Base-by-base conservation (phyloP, 495 filamentous ascomycete species). In the Viridothelium virens region DNA sequence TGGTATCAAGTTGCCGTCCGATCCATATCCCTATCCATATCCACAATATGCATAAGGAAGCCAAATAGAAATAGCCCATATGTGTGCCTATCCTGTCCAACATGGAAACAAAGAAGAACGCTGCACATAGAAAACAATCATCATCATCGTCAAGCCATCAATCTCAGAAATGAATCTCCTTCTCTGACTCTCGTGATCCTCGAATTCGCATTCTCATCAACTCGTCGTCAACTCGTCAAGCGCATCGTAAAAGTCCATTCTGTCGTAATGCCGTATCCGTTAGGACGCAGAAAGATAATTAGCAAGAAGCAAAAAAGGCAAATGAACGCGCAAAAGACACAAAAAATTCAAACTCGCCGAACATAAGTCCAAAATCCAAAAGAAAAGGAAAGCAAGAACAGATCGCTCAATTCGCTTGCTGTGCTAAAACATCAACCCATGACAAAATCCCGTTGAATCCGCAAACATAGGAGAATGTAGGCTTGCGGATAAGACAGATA, bases 331-430 rank as follows among this genome's bases (percentile, higher is more conserved):
- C 67, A 66, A 66, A 64, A 63, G 63, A 66, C 56, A 61, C 68
- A 56, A 67, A 65, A 65, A 61, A 37, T 46, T 16, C 48, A 53
- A 14, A 53, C 1, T 53, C 12, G 48, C 48, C 12, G 11, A 11
- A n/a, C 62, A 39, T 56, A 65, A 62, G n/a, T 65, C n/a, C 53
- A n/a, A 38, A 66, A 36, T 56, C 38, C n/a, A 67, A 62, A 65
- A 66, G 65, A 53, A 16, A 41, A 72, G 70, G 66, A 64, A 66
- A 70, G 68, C 70, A 65, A 68, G 67, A 74, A 70, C 44, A 66
- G 65, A 70, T 66, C 65, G 68, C 69, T 72, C 69, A 72, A 66
- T 72, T 79, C 64, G 75, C 78, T 79, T 69, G 77, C 75, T 77
- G 25, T 69, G 73, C 75, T 74, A 70, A 65, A 74, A 67, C 65